Evolutionary conservation across 495 filamentous ascomycete species (phyloP), one percentile per base, ranked within the genome.

Genomic region (Talaromyces ruber): DNA sequence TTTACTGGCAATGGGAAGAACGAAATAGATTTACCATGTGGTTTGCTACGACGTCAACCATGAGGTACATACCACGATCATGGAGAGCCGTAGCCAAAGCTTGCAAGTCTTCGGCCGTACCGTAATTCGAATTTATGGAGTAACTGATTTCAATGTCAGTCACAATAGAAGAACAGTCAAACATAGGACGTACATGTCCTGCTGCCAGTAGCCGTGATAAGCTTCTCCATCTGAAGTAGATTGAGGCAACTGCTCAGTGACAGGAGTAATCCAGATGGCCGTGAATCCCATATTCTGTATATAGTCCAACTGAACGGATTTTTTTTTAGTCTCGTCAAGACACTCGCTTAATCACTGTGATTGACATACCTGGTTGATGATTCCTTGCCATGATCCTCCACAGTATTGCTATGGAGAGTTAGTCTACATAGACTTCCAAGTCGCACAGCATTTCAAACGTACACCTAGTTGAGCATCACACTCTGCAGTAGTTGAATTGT

Each of bases 1-100:
- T 6, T 47, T n/a, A 47, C 43, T 47, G 4, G 6, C 18, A 4
- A 47, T 8, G 14, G 9, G 14, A 63, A 21, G 14, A 63, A 24
- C 29, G 28, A 30, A 60, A 39, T 22, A 29, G 26, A 64, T 72
- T 63, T 58, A 83, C 81, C 80, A 92, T 84, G 66, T 94, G 88
- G 68, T 94, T 94, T 18, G 86, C 82, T 9, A 92, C 89, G 0
- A 92, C 79, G 64, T 93, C 89, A 25, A 91, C 84, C 89, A 92
- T 92, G 29, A 92, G 74, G 68, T 84, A 78, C 84, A 91, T 90
- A 22, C 79, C 82, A 24, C 84, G 81, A 6, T 79, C 71, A 63
- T 91, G 88, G 45, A 84, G 72, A 5, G 83, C 84, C 26, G 67
- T 73, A 53, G 82, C 81, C 11, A 92, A 76, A 6, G 77, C 81